Evolutionary conservation across 192 early-diverging fungal species (phyloP).

Genomic region (Backusella psychrophila): DNA sequence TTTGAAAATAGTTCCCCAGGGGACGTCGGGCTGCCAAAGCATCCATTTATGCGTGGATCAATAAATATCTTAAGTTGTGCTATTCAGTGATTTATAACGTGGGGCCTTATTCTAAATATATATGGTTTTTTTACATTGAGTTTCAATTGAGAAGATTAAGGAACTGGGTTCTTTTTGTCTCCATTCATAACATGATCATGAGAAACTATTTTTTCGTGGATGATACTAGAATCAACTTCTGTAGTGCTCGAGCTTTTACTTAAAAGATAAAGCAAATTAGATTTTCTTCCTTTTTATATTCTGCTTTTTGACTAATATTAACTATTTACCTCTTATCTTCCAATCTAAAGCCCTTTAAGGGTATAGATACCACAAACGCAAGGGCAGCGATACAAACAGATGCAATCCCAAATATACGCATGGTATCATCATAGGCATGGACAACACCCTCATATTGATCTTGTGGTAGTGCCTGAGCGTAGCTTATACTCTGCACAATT

Average conservation of each 20-base stretch:
- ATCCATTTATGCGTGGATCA: neutral
- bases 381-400: slow-evolving; percentile 6
- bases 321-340: neutral
- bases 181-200: neutral
- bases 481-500: slow-evolving; percentile 8
- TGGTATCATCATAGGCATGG: slow-evolving; percentile 12
- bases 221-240: neutral
- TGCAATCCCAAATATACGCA: slow-evolving; percentile 3
- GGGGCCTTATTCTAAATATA: neutral
- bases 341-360: slow-evolving; percentile 18
- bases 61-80: neutral
- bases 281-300: neutral
- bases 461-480: slow-evolving; percentile 2
- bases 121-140: neutral
- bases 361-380: slow-evolving; percentile 8
- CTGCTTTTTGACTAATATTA: neutral
- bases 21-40: too few relatives aligned
- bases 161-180: neutral
- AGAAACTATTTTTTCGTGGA: neutral
- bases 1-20: too few relatives aligned
- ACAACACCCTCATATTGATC: slow-evolving; percentile 20
- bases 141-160: neutral
- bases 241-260: neutral
- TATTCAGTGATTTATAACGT: neutral
- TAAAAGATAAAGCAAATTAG: neutral